Percentiles rank a stretch among this genome's conserved stretches.
Conservation (phyloP, 208 protist genomes). For the Leishmania major region DNA sequence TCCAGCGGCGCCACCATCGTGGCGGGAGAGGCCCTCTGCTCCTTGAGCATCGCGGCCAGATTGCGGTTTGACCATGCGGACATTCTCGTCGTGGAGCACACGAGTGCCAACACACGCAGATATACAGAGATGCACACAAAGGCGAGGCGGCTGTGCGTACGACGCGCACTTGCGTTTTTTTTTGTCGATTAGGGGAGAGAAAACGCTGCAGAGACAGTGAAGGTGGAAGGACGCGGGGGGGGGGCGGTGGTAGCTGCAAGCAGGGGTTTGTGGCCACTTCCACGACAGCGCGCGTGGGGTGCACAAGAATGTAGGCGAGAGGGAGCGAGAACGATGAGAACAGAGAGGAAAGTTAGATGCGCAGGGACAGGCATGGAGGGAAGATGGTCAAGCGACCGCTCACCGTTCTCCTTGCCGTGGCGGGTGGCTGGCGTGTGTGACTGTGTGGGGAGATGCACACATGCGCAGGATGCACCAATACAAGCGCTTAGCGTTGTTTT, state of each 20-base stretch:
- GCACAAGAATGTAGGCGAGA: background rate
- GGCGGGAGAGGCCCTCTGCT: conserved; percentile 34
- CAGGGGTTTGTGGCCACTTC: background rate
- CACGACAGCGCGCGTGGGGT: background rate
- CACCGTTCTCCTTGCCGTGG: background rate
- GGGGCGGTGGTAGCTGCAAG: background rate
- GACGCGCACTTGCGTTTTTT: background rate
- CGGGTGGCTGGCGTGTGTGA: background rate
- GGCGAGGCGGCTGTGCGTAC: background rate
- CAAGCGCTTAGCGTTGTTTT: background rate
- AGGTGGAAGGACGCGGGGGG: too few species aligned
- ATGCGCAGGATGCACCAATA: background rate
- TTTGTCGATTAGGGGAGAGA: background rate
- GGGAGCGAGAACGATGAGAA: background rate
- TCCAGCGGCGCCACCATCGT: conserved; percentile 4
- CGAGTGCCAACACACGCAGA: background rate
- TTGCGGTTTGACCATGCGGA: conserved; percentile 67
- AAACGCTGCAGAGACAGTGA: background rate
- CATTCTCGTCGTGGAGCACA: conserved; percentile 27
- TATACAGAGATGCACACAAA: background rate
- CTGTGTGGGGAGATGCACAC: background rate
- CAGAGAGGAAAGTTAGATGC: background rate
- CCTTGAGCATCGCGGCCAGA: conserved; percentile 65
- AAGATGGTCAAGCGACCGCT: background rate
- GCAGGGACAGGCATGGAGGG: background rate